Conservation (phyloP, 106 monocot genomes). For the Chionographis japonica region DNA sequence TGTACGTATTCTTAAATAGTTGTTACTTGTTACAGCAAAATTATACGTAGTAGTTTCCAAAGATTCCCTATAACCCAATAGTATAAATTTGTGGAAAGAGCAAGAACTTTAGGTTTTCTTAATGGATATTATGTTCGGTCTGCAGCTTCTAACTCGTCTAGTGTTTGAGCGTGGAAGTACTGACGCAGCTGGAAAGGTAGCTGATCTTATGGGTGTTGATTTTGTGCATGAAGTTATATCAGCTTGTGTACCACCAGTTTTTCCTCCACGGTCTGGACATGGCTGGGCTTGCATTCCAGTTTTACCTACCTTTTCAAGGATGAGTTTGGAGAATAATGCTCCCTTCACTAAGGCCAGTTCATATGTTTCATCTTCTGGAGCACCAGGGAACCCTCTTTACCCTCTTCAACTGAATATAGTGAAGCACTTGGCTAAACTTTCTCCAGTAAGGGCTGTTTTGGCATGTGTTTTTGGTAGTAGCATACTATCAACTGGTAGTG, state of each 20-base stretch:
- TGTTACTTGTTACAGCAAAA: too few relatives aligned
- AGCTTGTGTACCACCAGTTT: constrained; percentile 96
- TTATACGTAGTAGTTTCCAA: too few relatives aligned
- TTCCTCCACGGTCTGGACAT: constrained; percentile 69
- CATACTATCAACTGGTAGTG: constrained; percentile 51
- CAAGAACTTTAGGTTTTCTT: neutral
- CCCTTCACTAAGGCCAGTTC: constrained; percentile 24
- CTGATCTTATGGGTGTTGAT: constrained; percentile 89
- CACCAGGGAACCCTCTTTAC: constrained; percentile 43
- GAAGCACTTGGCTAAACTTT: constrained; percentile 79
- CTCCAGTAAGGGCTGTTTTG: constrained; percentile 91
- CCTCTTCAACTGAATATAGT: constrained; percentile 84
- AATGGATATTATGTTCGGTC: constrained; percentile 3
- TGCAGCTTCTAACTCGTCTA: constrained; percentile 80
- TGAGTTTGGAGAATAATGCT: constrained; percentile 19
- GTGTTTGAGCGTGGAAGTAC: constrained; percentile 93
- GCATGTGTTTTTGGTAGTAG: constrained; percentile 91
- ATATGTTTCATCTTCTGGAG: constrained; percentile 24
- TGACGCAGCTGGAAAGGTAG: constrained; percentile 94
- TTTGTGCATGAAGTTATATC: constrained; percentile 97
- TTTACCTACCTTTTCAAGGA: constrained; percentile 39
- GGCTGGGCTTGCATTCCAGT: constrained; percentile 91
- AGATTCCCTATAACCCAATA: too few relatives aligned
- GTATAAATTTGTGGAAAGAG: neutral
- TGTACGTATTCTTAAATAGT: too few relatives aligned